These are phyloP conservation scores for Vicia sativa DNA, from an alignment of 306 rosid genomes.

Conservation along the genomic window DNA sequence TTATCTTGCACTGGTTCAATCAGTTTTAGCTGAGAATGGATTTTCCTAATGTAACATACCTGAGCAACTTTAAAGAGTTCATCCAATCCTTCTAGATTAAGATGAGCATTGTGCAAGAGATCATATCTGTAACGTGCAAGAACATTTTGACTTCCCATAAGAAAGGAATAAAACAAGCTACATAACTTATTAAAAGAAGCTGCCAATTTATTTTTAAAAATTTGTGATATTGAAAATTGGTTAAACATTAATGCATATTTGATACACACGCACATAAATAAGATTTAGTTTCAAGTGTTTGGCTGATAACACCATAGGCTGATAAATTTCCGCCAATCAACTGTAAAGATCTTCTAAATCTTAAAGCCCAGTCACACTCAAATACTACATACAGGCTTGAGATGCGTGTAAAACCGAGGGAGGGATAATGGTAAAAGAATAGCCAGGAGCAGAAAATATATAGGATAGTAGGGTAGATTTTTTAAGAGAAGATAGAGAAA, in stretches of 20 bases:
- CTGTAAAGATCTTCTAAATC: not conserved
- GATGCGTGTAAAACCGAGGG: conserved; percentile 7
- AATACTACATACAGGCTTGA: conserved; percentile 23
- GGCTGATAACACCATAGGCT: conserved; percentile 19
- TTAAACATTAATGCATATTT: conserved; percentile 7
- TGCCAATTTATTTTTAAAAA: conserved; percentile 20
- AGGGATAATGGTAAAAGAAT: not conserved
- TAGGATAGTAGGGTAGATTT: not conserved
- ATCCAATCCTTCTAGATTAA: conserved; percentile 86
- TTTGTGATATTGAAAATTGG: conserved; percentile 22
- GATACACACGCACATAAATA: not conserved
- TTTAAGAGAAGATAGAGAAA: not conserved
- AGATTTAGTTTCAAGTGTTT: conserved; percentile 6
- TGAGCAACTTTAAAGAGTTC: conserved; percentile 96
- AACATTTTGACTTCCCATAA: conserved; percentile 34
- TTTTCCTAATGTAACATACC: conserved; percentile 52
- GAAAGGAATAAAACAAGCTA: conserved; percentile 30
- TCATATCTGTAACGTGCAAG: conserved; percentile 72
- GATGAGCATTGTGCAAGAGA: conserved; percentile 94
- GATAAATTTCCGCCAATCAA: conserved; percentile 9
- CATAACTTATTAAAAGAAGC: conserved; percentile 23
- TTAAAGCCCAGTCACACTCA: not conserved
- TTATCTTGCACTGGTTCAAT: conserved; percentile 11
- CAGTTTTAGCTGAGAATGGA: conserved; percentile 15
- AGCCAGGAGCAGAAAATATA: not conserved